Conservation (phyloP, 192 early-diverging fungal species). For the Rhizophagus clarus region DNA sequence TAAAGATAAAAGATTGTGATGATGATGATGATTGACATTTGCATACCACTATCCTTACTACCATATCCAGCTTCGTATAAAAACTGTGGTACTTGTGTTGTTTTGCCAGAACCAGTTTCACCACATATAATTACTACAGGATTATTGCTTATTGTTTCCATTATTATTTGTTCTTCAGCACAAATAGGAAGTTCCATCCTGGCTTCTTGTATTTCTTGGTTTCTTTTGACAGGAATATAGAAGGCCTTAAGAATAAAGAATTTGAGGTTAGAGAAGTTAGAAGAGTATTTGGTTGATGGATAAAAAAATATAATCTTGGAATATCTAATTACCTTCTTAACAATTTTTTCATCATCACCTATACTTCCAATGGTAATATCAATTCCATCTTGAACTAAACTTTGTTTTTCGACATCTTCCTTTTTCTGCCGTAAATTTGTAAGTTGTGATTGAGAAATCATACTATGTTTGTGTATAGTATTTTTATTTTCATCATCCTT, state of each 20-base stretch:
- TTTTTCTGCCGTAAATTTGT: background rate
- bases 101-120: constrained; percentile 97
- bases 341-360: constrained; percentile 32
- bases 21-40: background rate
- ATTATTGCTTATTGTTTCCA: constrained; percentile 92
- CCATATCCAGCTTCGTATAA: constrained; percentile 98
- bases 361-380: constrained; percentile 36
- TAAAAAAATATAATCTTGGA: background rate
- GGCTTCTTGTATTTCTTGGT: constrained; percentile 70
- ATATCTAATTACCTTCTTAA: background rate
- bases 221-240: constrained; percentile 76
- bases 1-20: background rate
- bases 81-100: constrained; percentile 97
- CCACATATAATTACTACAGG: constrained; percentile 92
- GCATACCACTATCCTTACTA: constrained; percentile 65
- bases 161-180: constrained; percentile 95
- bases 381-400: constrained; percentile 38
- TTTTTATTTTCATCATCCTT: constrained; percentile 37
- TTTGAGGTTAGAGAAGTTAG: background rate
- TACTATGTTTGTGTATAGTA: constrained; percentile 33
- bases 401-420: constrained; percentile 28
- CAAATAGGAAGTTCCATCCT: constrained; percentile 87
- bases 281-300: background rate
- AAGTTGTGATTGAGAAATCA: no score
- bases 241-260: constrained; percentile 48